Conservation (phyloP, 352 stramenopile genomes). For the Phytopythium delawarense region DNA sequence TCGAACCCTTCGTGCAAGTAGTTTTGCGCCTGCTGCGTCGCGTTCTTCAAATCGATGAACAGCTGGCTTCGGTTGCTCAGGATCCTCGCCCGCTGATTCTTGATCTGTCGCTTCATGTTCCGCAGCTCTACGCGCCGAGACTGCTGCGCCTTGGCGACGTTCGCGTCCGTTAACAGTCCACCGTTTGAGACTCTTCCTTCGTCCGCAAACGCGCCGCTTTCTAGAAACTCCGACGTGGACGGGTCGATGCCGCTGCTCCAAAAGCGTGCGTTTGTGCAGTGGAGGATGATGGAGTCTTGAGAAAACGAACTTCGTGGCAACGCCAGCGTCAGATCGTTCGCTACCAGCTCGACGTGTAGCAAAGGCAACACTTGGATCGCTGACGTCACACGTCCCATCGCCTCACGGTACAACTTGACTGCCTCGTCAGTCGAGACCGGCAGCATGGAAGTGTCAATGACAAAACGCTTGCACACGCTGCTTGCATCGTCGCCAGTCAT, state of each 20-base stretch:
- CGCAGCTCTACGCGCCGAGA: constrained; percentile 56
- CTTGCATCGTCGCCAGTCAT: constrained; percentile 26
- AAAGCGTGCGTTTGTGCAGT: constrained; percentile 66
- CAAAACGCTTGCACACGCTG: constrained; percentile 27
- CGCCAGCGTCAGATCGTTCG: constrained; percentile 78
- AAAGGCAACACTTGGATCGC: constrained; percentile 12
- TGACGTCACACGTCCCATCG: constrained; percentile 12
- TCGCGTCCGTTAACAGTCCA: constrained; percentile 31
- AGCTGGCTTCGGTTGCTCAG: constrained; percentile 79
- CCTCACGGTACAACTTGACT: constrained; percentile 29
- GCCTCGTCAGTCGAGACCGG: constrained; percentile 33
- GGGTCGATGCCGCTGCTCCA: constrained; percentile 68
- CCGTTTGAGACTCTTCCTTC: constrained; percentile 43
- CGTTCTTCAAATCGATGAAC: constrained; percentile 77
- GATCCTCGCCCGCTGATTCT: constrained; percentile 79
- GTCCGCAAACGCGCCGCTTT: constrained; percentile 66
- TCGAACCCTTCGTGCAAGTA: constrained; percentile 84
- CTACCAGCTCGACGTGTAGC: constrained; percentile 61
- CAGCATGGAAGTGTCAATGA: constrained; percentile 29
- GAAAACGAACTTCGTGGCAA: constrained; percentile 79
- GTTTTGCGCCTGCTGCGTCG: constrained; percentile 77
- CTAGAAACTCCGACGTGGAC: constrained; percentile 66
- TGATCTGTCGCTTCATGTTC: constrained; percentile 71
- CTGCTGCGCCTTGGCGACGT: constrained; percentile 52
- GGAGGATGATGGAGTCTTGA: constrained; percentile 64